Percentiles rank a stretch among this genome's conserved stretches.
Evolutionary conservation across 306 rosid genomes (phyloP).

Genomic region (Calophaca sinica): DNA sequence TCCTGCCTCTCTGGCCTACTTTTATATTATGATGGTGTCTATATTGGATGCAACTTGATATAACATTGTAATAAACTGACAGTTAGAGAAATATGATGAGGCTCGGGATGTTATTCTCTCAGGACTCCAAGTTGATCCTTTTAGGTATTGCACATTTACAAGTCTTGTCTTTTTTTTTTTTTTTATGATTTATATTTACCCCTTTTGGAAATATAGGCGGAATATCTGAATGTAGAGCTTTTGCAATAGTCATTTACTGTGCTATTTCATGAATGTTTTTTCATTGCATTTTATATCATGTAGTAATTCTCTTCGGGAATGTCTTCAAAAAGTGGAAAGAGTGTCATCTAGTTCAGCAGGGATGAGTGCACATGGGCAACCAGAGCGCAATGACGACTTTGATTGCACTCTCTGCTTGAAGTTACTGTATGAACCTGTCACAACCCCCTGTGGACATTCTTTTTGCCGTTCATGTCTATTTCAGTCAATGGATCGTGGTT

Average conservation of each 20-base stretch:
- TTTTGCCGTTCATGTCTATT: conserved; percentile 93
- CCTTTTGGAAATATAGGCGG: conserved; percentile 25
- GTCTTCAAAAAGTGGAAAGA: conserved; percentile 75
- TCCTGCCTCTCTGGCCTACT: conserved; percentile 33
- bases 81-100: conserved; percentile 86
- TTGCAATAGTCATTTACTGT: conserved; percentile 36
- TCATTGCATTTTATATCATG: conserved; percentile 55
- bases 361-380: conserved; percentile 56
- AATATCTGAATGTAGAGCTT: conserved; percentile 39
- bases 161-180: neutral
- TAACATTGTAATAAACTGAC: conserved; percentile 50
- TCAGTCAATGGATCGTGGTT: conserved; percentile 95
- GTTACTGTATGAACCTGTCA: conserved; percentile 84
- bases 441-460: conserved; percentile 99
- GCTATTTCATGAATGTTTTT: conserved; percentile 32
- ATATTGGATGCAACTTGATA: conserved; percentile 23
- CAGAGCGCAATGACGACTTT: conserved; percentile 85
- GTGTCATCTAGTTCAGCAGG: conserved; percentile 51
- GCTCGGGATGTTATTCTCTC: conserved; percentile 90
- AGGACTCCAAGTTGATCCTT: conserved; percentile 90
- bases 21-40: conserved; percentile 33
- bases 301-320: conserved; percentile 73
- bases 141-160: conserved; percentile 63
- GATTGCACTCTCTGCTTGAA: conserved; percentile 94
- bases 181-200: conserved; percentile 7